Evolutionary conservation across 805 yeast species (phyloP), one percentile per base, ranked within the genome.

Genomic region (Candida koratica): DNA sequence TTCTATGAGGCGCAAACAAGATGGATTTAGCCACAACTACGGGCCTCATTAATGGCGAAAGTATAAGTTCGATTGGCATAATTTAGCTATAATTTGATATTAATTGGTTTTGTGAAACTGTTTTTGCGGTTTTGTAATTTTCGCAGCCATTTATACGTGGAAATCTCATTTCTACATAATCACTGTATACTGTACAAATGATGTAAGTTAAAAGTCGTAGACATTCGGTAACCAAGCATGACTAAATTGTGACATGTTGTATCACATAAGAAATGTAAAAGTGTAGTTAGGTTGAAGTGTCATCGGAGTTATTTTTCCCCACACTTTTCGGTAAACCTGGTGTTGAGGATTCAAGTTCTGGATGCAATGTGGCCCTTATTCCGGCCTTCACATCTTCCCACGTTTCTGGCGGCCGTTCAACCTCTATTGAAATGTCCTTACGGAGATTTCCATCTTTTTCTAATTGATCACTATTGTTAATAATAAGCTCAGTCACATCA

Each of bases 401-500:
- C n/a, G 64, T 54, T 25, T 52, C 45, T 9, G 71, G 70, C 27
- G 51, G 58, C 22, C 51, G 51, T 23, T 51, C 56, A 8, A 36
- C 41, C 32, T 75, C 65, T 23, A 81, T 62, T 10, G 62, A 61
- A 28, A 82, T 70, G 47, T 81, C 90, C 2, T 58, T 50, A 51
- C 89, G 69, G 33, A 84, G 62, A 39, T 71, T 70, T 2, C 86
- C 85, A 43, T 81, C 87, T 49, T 77, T 73, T 47, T 70, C 67
- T 40, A 84, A 64, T 44, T 73, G 81, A 31, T 80, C 88, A 19
- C 80, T 75, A 38, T 11, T 13, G 26, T 25, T 23, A 23, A 47
- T 45, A 40, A 6, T 20, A 11, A 20, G 11, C 11, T 20, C 8
- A 20, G 11, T 20, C 24, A 20, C 6, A 24, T 10, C 13, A n/a